Base-by-base conservation (phyloP, 2,329 filamentous ascomycete species). In the Verticillium nonalfalfae region DNA sequence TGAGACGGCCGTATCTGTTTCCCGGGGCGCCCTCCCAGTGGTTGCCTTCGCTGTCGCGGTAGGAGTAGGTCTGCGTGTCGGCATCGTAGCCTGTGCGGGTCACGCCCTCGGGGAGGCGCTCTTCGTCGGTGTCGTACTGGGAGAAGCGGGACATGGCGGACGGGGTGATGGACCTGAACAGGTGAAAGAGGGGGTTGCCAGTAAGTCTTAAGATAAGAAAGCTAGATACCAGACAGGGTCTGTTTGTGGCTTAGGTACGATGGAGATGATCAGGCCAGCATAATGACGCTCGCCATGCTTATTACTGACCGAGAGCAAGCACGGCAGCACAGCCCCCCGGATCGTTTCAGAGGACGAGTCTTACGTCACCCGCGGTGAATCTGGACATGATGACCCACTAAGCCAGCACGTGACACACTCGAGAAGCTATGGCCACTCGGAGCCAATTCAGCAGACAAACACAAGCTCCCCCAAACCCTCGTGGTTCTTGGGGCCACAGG, bases 21-120 rank as follows among this genome's bases (percentile, higher is more conserved):
- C 83, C 83, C 0, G 81, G 77, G 1, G 76, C 76, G 39, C 81
- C 78, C 66, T 83, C 78, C 76, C 80, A 85, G 65, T 74, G 72
- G 61, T 72, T 77, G 56, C 82, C 83, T 56, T 79, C 74, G 31
- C 70, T 62, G 60, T 83, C 81, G 60, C 75, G 76, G 70, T 80
- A 85, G 21, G 79, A 82, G 71, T 85, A 85, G 59, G 75, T 72
- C 66, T 83, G 76, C 1, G 75, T 79, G 69, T 85, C 82, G 60
- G 81, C 80, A 63, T 85, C 83, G 73, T 86, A 85, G 65, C 81
- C 81, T 34, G 83, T 74, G 61, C 83, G 78, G 52, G 73, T 69
- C 78, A 85, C 83, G 70, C 82, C 83, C 50, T 79, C 74, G 2
- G 83, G 83, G 15, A 86, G 78, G 54, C 83, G 81, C 61, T 81